A percentile compares a stretch with the other conserved stretches of the same genome.
Evolutionary conservation across 441 rosid species (phyloP).

Genomic region (Syzygium malaccense): DNA sequence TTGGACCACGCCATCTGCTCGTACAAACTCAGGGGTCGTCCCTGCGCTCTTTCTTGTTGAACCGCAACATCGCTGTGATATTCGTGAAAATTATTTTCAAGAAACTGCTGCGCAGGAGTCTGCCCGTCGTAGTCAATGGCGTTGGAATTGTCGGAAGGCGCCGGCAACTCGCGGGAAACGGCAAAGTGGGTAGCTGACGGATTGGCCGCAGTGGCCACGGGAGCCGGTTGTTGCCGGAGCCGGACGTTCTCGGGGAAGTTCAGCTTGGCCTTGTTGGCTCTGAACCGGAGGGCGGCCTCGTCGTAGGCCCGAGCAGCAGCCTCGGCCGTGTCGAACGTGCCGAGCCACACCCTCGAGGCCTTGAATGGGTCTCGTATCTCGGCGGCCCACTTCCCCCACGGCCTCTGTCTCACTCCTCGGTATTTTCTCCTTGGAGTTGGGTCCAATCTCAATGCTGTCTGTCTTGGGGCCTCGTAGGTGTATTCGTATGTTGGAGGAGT

Average conservation of each 20-base stretch:
- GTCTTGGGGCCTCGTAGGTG: background rate
- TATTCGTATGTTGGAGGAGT: conserved; percentile 37
- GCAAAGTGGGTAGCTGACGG: conserved; percentile 19
- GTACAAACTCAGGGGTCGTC: conserved; percentile 20
- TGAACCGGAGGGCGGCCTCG: conserved; percentile 72
- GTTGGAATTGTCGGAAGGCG: conserved; percentile 23
- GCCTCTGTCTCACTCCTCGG: conserved; percentile 90
- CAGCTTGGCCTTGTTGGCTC: conserved; percentile 91
- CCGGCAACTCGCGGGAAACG: conserved; percentile 21
- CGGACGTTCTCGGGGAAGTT: conserved; percentile 91
- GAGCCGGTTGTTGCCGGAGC: conserved; percentile 17
- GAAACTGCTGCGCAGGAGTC: conserved; percentile 8
- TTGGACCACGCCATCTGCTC: conserved; percentile 18
- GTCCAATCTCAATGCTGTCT: conserved; percentile 13
- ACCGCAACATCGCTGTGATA: background rate
- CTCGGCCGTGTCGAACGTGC: conserved; percentile 85
- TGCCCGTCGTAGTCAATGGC: conserved; percentile 1
- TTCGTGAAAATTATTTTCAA: background rate
- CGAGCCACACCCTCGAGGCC: conserved; percentile 89
- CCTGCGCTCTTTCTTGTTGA: background rate
- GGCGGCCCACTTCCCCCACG: conserved; percentile 99
- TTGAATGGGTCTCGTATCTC: conserved; percentile 89
- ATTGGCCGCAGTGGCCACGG: background rate
- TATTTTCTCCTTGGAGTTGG: conserved; percentile 45
- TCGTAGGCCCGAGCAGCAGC: conserved; percentile 88